Evolutionary conservation across 805 yeast genomes (phyloP).

Genomic region (Vanderwaltozyma tropicalis): DNA sequence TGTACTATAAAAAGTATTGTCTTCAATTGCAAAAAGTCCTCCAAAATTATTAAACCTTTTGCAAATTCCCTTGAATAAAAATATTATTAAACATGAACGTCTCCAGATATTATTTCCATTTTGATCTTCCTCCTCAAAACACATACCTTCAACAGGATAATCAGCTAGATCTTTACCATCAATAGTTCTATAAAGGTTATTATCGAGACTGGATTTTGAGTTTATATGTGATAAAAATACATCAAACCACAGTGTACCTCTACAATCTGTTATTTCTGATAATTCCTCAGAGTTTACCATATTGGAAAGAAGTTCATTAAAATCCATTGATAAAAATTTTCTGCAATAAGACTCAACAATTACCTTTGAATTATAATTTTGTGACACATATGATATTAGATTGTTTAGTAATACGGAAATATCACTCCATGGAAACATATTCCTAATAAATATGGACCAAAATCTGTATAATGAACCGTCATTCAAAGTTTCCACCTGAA

Average conservation of each 20-base stretch:
- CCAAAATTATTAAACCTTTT: neutral
- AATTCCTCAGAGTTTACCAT: too few relatives aligned
- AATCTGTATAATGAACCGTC: constrained; percentile 12
- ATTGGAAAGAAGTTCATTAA: too few relatives aligned
- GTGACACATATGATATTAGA: constrained; percentile 29
- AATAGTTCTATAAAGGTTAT: constrained; percentile 37
- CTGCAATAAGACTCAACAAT: constrained; percentile 3
- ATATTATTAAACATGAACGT: constrained; percentile 3
- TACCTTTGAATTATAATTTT: constrained; percentile 11
- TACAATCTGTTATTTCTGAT: constrained; percentile 70
- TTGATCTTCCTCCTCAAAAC: constrained; percentile 29
- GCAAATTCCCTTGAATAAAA: neutral
- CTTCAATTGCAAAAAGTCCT: neutral
- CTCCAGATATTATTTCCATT: constrained; percentile 18
- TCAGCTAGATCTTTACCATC: constrained; percentile 49
- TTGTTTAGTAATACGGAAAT: constrained; percentile 54
- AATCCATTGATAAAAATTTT: neutral
- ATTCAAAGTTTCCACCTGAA: constrained; percentile 32
- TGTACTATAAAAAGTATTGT: too few relatives aligned
- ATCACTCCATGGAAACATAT: constrained; percentile 59
- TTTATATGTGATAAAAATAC: constrained; percentile 37
- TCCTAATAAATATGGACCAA: constrained; percentile 32
- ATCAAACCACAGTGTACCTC: constrained; percentile 80
- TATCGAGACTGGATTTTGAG: too few relatives aligned
- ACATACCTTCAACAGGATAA: constrained; percentile 49